A percentile compares a stretch with the other conserved stretches of the same genome.
Evolutionary conservation across 2,329 filamentous ascomycete genomes (phyloP).

Genomic region (Elsinoe australis): DNA sequence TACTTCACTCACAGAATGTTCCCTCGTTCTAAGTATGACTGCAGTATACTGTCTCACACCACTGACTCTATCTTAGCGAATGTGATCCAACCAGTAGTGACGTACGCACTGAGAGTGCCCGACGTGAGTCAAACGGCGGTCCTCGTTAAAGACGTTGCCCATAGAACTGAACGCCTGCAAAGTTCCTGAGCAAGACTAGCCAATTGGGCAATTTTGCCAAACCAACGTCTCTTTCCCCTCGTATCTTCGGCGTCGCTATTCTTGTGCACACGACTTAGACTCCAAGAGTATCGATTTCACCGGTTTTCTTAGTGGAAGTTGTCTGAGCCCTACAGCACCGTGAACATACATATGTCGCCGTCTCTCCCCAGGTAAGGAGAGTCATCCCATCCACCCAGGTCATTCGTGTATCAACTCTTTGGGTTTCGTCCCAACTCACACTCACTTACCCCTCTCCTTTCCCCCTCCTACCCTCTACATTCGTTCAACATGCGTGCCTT

Average conservation of each 20-base stretch:
- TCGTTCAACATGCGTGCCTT: slow-evolving; percentile 13
- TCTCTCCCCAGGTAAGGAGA: slow-evolving; percentile 2
- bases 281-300: not conserved
- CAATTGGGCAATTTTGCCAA: slow-evolving; percentile 3
- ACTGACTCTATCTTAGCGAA: not conserved
- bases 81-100: not conserved
- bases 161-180: slow-evolving; percentile 6
- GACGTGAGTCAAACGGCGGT: slow-evolving; percentile 8
- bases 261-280: not conserved
- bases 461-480: slow-evolving; percentile 9
- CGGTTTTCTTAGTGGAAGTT: slow-evolving; percentile 4
- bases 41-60: not conserved
- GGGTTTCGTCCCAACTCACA: slow-evolving; percentile 12
- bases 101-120: not conserved
- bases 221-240: slow-evolving; percentile 8
- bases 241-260: not conserved
- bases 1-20: too few species aligned
- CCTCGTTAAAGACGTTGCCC: slow-evolving; percentile 13
- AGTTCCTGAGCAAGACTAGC: not conserved
- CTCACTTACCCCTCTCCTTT: slow-evolving; percentile 6
- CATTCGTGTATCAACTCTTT: slow-evolving; percentile 7
- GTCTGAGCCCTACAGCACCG: slow-evolving; percentile 3
- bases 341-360: slow-evolving; percentile 7
- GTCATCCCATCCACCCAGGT: slow-evolving; percentile 16
- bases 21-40: too few species aligned